A percentile compares a stretch with the other conserved stretches of the same genome.
Evolutionary conservation across 2,329 filamentous ascomycete species (phyloP).

Genomic region (Colletotrichum trifolii): DNA sequence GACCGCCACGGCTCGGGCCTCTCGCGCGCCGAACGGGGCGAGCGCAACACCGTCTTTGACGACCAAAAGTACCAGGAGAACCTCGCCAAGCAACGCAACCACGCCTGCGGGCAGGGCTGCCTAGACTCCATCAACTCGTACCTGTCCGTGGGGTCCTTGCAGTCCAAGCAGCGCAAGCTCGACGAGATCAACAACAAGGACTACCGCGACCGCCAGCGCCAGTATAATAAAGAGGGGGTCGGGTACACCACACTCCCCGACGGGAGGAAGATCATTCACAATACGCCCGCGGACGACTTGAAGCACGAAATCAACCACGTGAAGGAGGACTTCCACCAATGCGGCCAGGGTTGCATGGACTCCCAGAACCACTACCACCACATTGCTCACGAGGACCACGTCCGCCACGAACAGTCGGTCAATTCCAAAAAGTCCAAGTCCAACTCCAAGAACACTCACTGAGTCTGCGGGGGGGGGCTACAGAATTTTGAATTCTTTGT

Average conservation of each 20-base stretch:
- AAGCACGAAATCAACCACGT: not conserved
- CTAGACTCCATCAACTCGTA: not conserved
- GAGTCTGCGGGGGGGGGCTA: too few relatives aligned
- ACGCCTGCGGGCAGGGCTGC: not conserved
- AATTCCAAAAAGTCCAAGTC: not conserved
- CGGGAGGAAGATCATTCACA: not conserved
- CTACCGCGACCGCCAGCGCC: not conserved
- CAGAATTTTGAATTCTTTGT: too few relatives aligned
- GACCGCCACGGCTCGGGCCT: too few relatives aligned
- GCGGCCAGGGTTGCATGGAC: not conserved
- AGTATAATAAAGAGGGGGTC: not conserved
- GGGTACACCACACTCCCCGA: not conserved
- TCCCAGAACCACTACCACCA: not conserved
- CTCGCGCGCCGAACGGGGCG: not conserved
- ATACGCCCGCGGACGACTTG: not conserved
- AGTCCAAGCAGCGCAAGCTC: not conserved
- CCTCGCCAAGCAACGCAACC: not conserved
- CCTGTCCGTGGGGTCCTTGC: not conserved
- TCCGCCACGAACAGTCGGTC: too few relatives aligned
- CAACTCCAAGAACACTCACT: too few relatives aligned
- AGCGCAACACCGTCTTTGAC: constrained; percentile 12
- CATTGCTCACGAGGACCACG: not conserved
- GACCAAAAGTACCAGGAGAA: constrained; percentile 17
- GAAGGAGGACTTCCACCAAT: not conserved
- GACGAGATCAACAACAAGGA: not conserved